A percentile compares a stretch with the other conserved stretches of the same genome.
Evolutionary conservation across 768 basidiomycete genomes (phyloP).

Genomic region (Xerocomus brunneocitrinus): DNA sequence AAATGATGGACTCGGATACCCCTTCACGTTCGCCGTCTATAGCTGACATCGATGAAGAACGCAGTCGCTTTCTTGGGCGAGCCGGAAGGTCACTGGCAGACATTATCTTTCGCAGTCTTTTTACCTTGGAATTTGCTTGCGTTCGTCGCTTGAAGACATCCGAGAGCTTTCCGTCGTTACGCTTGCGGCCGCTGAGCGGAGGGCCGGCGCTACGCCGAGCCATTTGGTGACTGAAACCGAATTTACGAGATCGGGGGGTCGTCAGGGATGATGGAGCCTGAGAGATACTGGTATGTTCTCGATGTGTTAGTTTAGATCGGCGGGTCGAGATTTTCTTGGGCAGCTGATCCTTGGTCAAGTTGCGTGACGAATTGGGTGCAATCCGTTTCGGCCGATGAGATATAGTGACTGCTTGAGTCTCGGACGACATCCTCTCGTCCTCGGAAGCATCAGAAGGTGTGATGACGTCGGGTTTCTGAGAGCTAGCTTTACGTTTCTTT

Average conservation of each 20-base stretch:
- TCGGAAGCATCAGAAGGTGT: conserved; percentile 20
- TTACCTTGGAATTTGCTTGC: not conserved
- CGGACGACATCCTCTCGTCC: conserved; percentile 13
- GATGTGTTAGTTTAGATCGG: not conserved
- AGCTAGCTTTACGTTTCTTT: conserved; percentile 22
- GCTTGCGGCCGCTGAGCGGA: not conserved
- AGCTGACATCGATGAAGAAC: conserved; percentile 2
- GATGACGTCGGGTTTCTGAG: conserved; percentile 17
- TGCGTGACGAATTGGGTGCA: conserved; percentile 1
- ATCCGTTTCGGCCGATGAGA: conserved; percentile 12
- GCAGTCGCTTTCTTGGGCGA: conserved; percentile 13
- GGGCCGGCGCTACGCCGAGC: not conserved
- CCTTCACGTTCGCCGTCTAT: not conserved
- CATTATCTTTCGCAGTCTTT: conserved; percentile 1
- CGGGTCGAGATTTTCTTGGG: not conserved
- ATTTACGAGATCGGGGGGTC: not conserved
- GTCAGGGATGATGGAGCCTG: not conserved
- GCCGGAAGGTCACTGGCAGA: not conserved
- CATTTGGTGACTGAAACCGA: not conserved
- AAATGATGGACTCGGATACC: not conserved
- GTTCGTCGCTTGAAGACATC: not conserved
- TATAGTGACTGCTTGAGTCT: not conserved
- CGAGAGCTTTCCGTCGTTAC: not conserved
- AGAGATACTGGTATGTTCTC: not conserved
- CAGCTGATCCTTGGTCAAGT: not conserved